These are phyloP conservation scores for Dimocarpus longan DNA, from an alignment of 345 rosid species.

Conservation along the genomic window DNA sequence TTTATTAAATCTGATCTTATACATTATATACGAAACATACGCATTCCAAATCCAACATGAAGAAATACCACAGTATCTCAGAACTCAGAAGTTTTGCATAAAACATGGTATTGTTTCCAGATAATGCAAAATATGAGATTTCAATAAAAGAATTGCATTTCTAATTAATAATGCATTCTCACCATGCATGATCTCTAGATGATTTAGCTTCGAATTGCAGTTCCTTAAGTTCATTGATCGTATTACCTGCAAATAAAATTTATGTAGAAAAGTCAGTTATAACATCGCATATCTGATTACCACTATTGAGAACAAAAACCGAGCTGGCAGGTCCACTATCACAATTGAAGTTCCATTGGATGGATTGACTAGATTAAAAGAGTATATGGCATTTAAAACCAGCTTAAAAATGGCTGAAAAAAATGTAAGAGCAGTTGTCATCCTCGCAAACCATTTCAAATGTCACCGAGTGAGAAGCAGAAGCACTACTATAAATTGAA, in stretches of 20 bases:
- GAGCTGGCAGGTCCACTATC: too few relatives aligned
- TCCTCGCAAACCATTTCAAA: too few relatives aligned
- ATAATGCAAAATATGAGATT: background rate
- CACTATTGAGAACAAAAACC: background rate
- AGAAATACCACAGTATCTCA: background rate
- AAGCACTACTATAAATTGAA: too few relatives aligned
- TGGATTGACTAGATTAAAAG: too few relatives aligned
- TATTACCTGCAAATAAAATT: constrained; percentile 35
- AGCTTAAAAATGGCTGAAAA: too few relatives aligned
- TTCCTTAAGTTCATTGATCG: constrained; percentile 50
- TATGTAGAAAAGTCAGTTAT: constrained; percentile 10
- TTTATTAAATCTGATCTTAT: background rate
- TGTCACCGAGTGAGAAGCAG: too few relatives aligned
- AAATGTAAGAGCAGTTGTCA: too few relatives aligned
- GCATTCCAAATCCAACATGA: background rate
- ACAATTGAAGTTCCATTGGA: too few relatives aligned
- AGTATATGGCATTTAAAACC: too few relatives aligned
- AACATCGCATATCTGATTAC: background rate
- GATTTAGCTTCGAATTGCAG: constrained; percentile 82
- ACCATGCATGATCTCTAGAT: constrained; percentile 75
- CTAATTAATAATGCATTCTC: constrained; percentile 25
- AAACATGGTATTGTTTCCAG: background rate
- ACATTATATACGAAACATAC: background rate
- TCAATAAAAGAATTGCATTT: background rate
- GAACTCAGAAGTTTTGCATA: background rate